phyloP scores from a whole-genome alignment of 129 eudicot species.

The Artemisia tridentata region DNA sequence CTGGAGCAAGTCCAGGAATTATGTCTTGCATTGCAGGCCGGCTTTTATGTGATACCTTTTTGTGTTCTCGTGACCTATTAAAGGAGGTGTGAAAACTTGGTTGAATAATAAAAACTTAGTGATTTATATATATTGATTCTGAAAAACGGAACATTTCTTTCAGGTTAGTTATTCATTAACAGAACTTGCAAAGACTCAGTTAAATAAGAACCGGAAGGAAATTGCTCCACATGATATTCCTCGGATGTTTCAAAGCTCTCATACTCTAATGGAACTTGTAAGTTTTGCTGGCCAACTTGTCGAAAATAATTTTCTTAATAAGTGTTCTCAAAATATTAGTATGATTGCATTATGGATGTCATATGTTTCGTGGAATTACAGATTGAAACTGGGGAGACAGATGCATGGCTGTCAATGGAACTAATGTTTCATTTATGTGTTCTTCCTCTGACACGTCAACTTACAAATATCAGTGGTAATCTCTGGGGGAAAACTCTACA shows the following conservation, averaged over 20 bases:
- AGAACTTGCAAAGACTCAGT: conserved; percentile 88
- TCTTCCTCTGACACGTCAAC: conserved; percentile 97
- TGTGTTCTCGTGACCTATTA: conserved; percentile 88
- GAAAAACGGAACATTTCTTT: conserved; percentile 22
- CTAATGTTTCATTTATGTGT: conserved; percentile 95
- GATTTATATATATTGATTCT: conserved; percentile 6
- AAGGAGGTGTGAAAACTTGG: conserved; percentile 62
- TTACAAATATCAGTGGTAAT: conserved; percentile 95
- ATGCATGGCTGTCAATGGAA: conserved; percentile 99
- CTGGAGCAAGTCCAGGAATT: conserved; percentile 96
- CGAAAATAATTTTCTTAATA: conserved; percentile 5
- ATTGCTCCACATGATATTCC: conserved; percentile 90
- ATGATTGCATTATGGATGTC: conserved; percentile 13
- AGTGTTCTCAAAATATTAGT: conserved; percentile 1
- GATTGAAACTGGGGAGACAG: conserved; percentile 91
- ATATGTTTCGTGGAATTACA: conserved; percentile 30
- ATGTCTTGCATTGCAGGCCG: conserved; percentile 97
- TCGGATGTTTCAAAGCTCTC: conserved; percentile 63
- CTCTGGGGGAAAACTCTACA: conserved; percentile 99
- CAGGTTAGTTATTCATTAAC: conserved; percentile 99
- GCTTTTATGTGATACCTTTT: conserved; percentile 88
- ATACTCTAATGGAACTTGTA: conserved; percentile 85
- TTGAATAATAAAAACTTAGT: conserved; percentile 5
- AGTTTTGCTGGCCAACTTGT: conserved; percentile 28
- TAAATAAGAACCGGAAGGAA: conserved; percentile 84